Conservation (phyloP, 1,139 yeast species). For the Pichia sorboxylosa region DNA sequence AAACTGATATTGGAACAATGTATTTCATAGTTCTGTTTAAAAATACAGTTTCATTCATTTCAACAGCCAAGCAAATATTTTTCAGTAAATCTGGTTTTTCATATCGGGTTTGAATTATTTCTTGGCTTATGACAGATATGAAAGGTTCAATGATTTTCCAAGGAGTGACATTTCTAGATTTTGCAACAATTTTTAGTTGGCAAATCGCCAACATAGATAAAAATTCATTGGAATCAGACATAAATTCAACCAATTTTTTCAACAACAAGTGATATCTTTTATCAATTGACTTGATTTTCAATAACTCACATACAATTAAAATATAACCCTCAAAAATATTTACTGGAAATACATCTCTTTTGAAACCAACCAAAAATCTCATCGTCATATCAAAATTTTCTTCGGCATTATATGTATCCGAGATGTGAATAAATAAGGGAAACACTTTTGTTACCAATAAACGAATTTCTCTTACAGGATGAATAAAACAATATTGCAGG, state of each 20-base stretch:
- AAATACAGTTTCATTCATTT: constrained; percentile 49
- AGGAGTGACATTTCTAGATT: constrained; percentile 35
- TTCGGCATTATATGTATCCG: constrained; percentile 19
- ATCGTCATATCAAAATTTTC: neutral
- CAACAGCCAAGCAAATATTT: constrained; percentile 53
- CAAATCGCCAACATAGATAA: constrained; percentile 54
- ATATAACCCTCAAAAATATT: constrained; percentile 55
- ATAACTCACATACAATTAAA: constrained; percentile 49
- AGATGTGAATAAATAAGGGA: constrained; percentile 33
- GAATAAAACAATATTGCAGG: constrained; percentile 20
- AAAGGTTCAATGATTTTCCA: constrained; percentile 70
- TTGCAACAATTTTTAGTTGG: constrained; percentile 39
- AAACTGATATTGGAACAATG: constrained; percentile 48
- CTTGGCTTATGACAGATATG: constrained; percentile 61
- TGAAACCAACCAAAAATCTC: constrained; percentile 28
- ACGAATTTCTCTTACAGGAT: constrained; percentile 40
- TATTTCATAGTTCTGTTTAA: constrained; percentile 58
- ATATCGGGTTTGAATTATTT: constrained; percentile 42
- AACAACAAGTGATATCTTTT: constrained; percentile 52
- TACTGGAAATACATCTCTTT: constrained; percentile 20
- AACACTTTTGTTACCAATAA: constrained; percentile 35
- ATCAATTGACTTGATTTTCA: constrained; percentile 41
- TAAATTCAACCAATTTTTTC: constrained; percentile 44
- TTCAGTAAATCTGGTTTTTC: constrained; percentile 43
- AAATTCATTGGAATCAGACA: constrained; percentile 51